Base-by-base conservation (phyloP, 305 asterid genomes). In the Fraxinus velutina region DNA sequence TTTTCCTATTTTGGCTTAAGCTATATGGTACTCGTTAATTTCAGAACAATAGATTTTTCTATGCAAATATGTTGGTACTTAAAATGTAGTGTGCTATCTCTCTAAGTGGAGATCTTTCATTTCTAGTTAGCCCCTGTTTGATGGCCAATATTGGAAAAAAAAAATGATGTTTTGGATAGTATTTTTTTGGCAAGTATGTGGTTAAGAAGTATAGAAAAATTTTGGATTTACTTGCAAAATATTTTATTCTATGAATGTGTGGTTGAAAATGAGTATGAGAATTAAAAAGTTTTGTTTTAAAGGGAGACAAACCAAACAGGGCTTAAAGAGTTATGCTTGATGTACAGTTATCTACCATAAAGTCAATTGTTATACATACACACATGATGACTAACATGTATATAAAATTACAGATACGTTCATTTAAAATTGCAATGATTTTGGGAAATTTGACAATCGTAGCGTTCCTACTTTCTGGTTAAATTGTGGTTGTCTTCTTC, bases 41-140 rank as follows among this genome's bases (percentile, higher is more conserved):
- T 79, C 39, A 27, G 57, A 82, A 84, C 76, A 72, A 77, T 37
- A 73, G 74, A 74, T n/a, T 70, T 79, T 50, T 44, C 17, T 72
- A 36, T 24, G 6, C 33, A 10, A 27, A 78, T 55, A 44, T 62
- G 34, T 22, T 12, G 39, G 24, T 75, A 36, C 32, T 32, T 76
- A 4, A 50, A 50, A 50, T 50, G 6, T 50, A 4, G 62, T 50
- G 22, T 50, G 62, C 22, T 15, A 15, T 50, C 7, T 15, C 60
- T 47, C 7, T 47, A n/a, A 3, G 21, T 4, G 62, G 62, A 50
- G 62, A 50, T n/a, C 62, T 50, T 47, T 50, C 62, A 50, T 50
- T 50, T 50, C 19, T 50, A 50, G 60, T 50, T 39, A 39, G 50
- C 50, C 50, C 15, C 0, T 39, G 50, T 39, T 39, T 39, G 50